Evolutionary conservation across 2,329 filamentous ascomycete species (phyloP).

Genomic region (Fusarium sp.): DNA sequence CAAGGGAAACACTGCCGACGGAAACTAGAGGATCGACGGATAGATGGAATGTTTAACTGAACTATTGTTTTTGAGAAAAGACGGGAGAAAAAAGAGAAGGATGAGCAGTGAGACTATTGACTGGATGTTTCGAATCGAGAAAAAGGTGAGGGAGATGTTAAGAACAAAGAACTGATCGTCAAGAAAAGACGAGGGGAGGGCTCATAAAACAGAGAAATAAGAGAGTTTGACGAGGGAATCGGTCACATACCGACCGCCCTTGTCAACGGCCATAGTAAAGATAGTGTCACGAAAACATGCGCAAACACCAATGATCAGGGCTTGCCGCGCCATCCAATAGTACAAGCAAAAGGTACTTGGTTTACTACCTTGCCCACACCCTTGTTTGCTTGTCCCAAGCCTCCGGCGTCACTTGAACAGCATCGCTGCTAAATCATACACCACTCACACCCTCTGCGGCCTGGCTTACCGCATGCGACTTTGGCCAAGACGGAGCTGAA

Average conservation of each 20-base stretch:
- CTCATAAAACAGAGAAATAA: constrained; percentile 5
- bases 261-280: not conserved
- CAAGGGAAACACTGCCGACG: constrained; percentile 21
- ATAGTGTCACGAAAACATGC: not conserved
- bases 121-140: not conserved
- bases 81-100: not conserved
- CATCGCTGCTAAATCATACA: constrained; percentile 13
- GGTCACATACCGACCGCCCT: constrained; percentile 4
- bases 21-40: constrained; percentile 18
- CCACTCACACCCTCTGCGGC: constrained; percentile 25
- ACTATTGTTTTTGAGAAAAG: constrained; percentile 2
- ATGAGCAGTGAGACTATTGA: not conserved
- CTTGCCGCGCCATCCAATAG: constrained; percentile 4
- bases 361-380: not conserved
- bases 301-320: not conserved
- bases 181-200: constrained; percentile 5
- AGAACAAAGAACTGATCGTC: not conserved
- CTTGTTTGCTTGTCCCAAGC: constrained; percentile 21
- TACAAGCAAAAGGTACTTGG: constrained; percentile 6
- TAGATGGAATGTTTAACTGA: constrained; percentile 21
- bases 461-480: constrained; percentile 19
- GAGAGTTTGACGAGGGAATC: constrained; percentile 12
- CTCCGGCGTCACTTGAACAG: constrained; percentile 30
- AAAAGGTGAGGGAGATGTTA: not conserved
- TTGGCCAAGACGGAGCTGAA: constrained; percentile 17